phyloP scores from a whole-genome alignment of 1,284 basidiomycete species.

The Trametes sp. region DNA sequence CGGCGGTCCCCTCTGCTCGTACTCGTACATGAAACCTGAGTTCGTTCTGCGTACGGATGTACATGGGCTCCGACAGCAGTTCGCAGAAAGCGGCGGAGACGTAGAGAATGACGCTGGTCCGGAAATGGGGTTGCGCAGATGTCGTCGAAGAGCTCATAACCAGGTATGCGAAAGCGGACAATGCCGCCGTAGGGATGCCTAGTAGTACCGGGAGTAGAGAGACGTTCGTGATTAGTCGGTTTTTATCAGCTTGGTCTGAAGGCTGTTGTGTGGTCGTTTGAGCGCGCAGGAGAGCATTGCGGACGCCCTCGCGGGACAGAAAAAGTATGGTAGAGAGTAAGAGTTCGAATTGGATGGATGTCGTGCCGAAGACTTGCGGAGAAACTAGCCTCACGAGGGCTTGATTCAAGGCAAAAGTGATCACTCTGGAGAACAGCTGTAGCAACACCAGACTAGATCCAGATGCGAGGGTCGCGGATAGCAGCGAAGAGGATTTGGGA shows the following conservation, averaged over 20 bases:
- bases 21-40: slow-evolving; percentile 74
- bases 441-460: slow-evolving; percentile 86
- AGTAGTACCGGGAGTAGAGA: slow-evolving; percentile 43
- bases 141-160: slow-evolving; percentile 37
- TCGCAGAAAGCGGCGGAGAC: slow-evolving; percentile 78
- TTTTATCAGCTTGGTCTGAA: neutral
- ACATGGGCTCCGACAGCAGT: slow-evolving; percentile 84
- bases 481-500: slow-evolving; percentile 19
- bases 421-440: slow-evolving; percentile 83
- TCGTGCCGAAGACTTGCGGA: slow-evolving; percentile 87
- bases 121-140: slow-evolving; percentile 68
- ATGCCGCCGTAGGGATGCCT: slow-evolving; percentile 41
- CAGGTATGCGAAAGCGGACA: slow-evolving; percentile 41
- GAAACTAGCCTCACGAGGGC: slow-evolving; percentile 84
- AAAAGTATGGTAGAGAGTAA: slow-evolving; percentile 92
- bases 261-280: slow-evolving; percentile 5
- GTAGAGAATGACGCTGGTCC: slow-evolving; percentile 71
- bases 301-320: slow-evolving; percentile 89
- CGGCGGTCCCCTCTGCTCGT: slow-evolving; percentile 83
- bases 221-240: slow-evolving; percentile 39
- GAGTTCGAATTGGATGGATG: slow-evolving; percentile 87
- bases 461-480: slow-evolving; percentile 55
- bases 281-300: slow-evolving; percentile 78
- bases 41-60: slow-evolving; percentile 79
- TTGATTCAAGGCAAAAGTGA: slow-evolving; percentile 93